These are phyloP conservation scores for Eudorina sp. DNA, from an alignment of 139 green algal species.

Conservation along the genomic window DNA sequence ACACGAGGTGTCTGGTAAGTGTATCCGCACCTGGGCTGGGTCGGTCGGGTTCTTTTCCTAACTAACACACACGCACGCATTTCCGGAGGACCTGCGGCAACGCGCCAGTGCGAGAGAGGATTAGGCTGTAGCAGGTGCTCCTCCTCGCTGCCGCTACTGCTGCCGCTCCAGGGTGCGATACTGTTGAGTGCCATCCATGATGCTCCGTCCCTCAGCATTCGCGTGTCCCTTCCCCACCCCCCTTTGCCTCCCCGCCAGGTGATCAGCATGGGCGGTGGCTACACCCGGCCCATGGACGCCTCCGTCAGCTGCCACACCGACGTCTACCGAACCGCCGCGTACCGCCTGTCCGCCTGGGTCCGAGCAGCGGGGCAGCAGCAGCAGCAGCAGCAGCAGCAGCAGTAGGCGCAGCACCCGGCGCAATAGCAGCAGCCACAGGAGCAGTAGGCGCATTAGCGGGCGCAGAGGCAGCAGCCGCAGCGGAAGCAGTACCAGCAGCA, in stretches of 20 bases:
- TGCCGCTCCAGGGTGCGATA: too few relatives aligned
- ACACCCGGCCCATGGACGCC: conserved; percentile 70
- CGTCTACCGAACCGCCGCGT: conserved; percentile 70
- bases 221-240: neutral
- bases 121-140: too few relatives aligned
- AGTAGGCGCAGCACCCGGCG: neutral
- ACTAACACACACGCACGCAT: too few relatives aligned
- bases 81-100: too few relatives aligned
- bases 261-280: conserved; percentile 82
- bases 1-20: too few relatives aligned
- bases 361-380: neutral
- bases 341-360: conserved; percentile 51
- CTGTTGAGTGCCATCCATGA: too few relatives aligned
- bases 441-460: neutral
- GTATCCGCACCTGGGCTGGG: too few relatives aligned
- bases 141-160: too few relatives aligned
- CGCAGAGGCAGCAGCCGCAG: too few relatives aligned
- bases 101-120: too few relatives aligned
- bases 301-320: conserved; percentile 67
- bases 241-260: conserved; percentile 37
- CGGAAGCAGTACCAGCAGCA: too few relatives aligned
- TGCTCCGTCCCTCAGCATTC: neutral
- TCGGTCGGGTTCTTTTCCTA: too few relatives aligned
- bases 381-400: neutral
- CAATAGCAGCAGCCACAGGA: neutral